A percentile compares a stretch with the other conserved stretches of the same genome.
Conservation (phyloP, 805 yeast species). For the Kodamaea nitidulidarum region DNA sequence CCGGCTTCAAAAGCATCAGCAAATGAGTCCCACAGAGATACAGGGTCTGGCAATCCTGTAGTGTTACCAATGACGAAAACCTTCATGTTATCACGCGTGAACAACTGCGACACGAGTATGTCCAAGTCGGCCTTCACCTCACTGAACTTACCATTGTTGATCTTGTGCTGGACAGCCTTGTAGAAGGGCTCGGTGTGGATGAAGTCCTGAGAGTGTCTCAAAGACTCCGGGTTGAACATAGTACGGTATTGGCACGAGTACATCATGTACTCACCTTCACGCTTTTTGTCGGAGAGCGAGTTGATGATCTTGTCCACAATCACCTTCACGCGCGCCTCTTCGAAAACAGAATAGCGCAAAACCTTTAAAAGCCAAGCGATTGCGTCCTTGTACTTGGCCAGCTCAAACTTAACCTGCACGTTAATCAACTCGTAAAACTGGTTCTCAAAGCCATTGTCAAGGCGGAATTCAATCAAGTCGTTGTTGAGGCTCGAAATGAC, state of each 20-base stretch:
- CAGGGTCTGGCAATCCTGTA: conserved; percentile 47
- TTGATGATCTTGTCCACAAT: conserved; percentile 60
- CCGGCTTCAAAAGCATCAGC: conserved; percentile 5
- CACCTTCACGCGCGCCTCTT: conserved; percentile 64
- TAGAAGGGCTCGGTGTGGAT: conserved; percentile 59
- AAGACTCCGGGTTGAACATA: conserved; percentile 54
- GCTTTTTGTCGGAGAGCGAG: conserved; percentile 56
- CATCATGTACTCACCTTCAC: conserved; percentile 63
- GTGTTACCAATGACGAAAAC: conserved; percentile 71
- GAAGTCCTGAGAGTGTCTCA: conserved; percentile 62
- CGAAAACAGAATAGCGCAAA: conserved; percentile 65
- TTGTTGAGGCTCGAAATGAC: conserved; percentile 71
- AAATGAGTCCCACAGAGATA: conserved; percentile 53
- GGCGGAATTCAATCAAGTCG: conserved; percentile 61
- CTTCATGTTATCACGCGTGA: conserved; percentile 57
- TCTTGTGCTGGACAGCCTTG: conserved; percentile 38
- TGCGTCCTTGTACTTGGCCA: conserved; percentile 59
- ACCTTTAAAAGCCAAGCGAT: conserved; percentile 73
- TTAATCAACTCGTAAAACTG: conserved; percentile 64
- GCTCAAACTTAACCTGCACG: conserved; percentile 58
- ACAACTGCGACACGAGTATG: conserved; percentile 46
- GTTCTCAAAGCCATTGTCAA: conserved; percentile 55
- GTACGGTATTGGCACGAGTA: conserved; percentile 55
- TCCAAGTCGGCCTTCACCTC: conserved; percentile 49
- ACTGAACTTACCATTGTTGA: conserved; percentile 52